Evolutionary conservation across 78 protist genomes (phyloP).

Genomic region (Ministeria vibrans): DNA sequence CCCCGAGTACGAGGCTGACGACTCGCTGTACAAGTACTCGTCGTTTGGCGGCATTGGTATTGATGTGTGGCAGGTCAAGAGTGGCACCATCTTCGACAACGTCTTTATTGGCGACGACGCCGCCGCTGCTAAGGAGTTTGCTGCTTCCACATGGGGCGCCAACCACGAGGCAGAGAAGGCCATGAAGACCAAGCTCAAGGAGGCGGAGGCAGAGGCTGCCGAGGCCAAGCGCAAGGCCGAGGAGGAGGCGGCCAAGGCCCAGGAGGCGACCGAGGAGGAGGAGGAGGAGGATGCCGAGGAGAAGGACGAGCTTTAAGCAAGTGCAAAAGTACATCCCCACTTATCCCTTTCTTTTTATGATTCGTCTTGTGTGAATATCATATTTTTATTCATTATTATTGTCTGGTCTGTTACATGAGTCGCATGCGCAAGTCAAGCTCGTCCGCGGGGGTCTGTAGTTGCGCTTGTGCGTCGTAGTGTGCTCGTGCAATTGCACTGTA

Average conservation of each 20-base stretch:
- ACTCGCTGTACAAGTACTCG: slow-evolving; percentile 25
- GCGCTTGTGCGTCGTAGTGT: too few species aligned
- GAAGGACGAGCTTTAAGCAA: slow-evolving; percentile 14
- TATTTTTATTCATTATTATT: too few species aligned
- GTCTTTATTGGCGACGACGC: slow-evolving; percentile 81
- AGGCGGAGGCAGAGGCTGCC: slow-evolving; percentile 17
- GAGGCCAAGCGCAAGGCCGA: slow-evolving; percentile 9
- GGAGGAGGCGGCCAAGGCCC: not conserved
- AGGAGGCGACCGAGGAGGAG: not conserved
- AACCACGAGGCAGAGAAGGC: slow-evolving; percentile 58
- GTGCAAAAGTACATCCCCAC: not conserved
- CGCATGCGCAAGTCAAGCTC: too few species aligned
- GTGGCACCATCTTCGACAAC: slow-evolving; percentile 96
- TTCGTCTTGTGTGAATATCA: not conserved
- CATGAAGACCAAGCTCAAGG: slow-evolving; percentile 28
- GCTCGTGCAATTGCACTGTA: too few species aligned
- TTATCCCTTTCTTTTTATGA: not conserved
- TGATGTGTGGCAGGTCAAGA: slow-evolving; percentile 94
- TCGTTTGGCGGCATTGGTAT: slow-evolving; percentile 63
- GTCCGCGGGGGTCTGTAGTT: too few species aligned
- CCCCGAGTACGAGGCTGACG: slow-evolving; percentile 80
- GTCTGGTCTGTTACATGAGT: too few species aligned
- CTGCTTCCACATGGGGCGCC: slow-evolving; percentile 44
- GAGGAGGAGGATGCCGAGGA: slow-evolving; percentile 14
- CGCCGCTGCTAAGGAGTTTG: slow-evolving; percentile 55